These are phyloP conservation scores for Mycosphaerelloides madeirae DNA, from an alignment of 2,329 filamentous ascomycete genomes.

Conservation along the genomic window DNA sequence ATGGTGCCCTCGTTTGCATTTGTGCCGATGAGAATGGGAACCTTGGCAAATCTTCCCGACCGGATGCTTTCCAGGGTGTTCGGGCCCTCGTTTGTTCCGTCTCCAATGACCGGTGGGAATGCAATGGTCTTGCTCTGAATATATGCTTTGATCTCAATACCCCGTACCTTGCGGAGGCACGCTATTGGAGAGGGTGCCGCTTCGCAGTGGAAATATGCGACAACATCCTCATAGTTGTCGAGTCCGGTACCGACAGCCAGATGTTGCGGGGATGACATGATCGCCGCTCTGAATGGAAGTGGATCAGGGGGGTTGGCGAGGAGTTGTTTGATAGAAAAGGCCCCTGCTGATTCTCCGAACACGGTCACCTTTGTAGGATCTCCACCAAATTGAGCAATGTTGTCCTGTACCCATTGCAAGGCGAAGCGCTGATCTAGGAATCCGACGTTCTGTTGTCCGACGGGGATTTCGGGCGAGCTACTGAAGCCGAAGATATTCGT, in stretches of 20 bases:
- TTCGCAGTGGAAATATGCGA: conserved; percentile 13
- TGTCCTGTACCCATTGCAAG: conserved; percentile 41
- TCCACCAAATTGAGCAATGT: conserved; percentile 46
- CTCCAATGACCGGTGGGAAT: conserved; percentile 12
- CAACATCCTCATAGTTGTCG: conserved; percentile 12
- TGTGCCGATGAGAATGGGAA: conserved; percentile 25
- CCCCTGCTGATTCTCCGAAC: conserved; percentile 20
- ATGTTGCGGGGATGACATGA: conserved; percentile 15
- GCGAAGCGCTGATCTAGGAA: conserved; percentile 32
- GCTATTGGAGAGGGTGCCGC: conserved; percentile 1
- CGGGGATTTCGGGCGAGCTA: conserved; percentile 30
- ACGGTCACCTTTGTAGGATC: conserved; percentile 45
- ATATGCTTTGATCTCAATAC: conserved; percentile 9
- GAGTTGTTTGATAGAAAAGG: conserved; percentile 12
- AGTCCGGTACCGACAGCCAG: conserved; percentile 5
- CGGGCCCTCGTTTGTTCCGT: conserved; percentile 11
- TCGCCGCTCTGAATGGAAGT: conserved; percentile 19
- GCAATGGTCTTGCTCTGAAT: conserved; percentile 18
- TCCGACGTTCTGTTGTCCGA: conserved; percentile 26
- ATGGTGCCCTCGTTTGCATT: conserved; percentile 27
- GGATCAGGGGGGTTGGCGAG: conserved; percentile 16
- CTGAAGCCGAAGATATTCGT: conserved; percentile 23
- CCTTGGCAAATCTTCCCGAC: conserved; percentile 15
- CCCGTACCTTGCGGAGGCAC: conserved; percentile 13
- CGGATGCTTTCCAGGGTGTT: conserved; percentile 10